Evolutionary conservation across 192 early-diverging fungal genomes (phyloP).

Genomic region (Irineochytrium annulatum): DNA sequence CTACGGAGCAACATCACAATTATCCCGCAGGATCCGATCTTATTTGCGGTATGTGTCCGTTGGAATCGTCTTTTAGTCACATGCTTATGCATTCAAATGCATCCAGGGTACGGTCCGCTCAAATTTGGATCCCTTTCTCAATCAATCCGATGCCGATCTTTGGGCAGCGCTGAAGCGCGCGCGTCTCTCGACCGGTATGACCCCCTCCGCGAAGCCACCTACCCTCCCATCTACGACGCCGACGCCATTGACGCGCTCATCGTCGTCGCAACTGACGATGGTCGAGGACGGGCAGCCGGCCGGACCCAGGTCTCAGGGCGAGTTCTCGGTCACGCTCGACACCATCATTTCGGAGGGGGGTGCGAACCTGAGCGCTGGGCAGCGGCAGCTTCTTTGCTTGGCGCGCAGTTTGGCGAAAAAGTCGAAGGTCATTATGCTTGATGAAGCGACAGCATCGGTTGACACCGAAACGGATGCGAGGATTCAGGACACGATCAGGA

Average conservation of each 20-base stretch:
- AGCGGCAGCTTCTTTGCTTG: slow-evolving; percentile 79
- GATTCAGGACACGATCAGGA: slow-evolving; percentile 77
- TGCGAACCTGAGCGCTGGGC: slow-evolving; percentile 74
- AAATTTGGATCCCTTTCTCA: slow-evolving; percentile 67
- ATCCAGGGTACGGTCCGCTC: slow-evolving; percentile 15
- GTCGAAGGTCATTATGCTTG: slow-evolving; percentile 64
- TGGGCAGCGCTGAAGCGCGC: slow-evolving; percentile 27
- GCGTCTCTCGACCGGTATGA: slow-evolving; percentile 29
- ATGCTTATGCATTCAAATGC: not conserved
- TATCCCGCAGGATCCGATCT: slow-evolving; percentile 71
- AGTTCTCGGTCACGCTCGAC: not conserved
- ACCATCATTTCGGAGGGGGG: not conserved
- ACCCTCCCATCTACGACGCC: not conserved
- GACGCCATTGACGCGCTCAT: not conserved
- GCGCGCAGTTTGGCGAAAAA: slow-evolving; percentile 75
- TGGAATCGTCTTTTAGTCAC: not conserved
- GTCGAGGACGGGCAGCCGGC: not conserved
- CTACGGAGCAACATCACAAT: slow-evolving; percentile 64
- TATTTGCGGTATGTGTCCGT: slow-evolving; percentile 39
- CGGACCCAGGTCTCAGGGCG: not conserved
- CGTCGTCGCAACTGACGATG: not conserved
- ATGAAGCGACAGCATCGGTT: slow-evolving; percentile 67
- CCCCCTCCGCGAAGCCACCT: not conserved
- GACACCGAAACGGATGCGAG: slow-evolving; percentile 51
- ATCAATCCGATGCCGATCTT: slow-evolving; percentile 44